These are phyloP conservation scores for Escovopsis sp. DNA, from an alignment of 2,329 filamentous ascomycete genomes.

Conservation along the genomic window DNA sequence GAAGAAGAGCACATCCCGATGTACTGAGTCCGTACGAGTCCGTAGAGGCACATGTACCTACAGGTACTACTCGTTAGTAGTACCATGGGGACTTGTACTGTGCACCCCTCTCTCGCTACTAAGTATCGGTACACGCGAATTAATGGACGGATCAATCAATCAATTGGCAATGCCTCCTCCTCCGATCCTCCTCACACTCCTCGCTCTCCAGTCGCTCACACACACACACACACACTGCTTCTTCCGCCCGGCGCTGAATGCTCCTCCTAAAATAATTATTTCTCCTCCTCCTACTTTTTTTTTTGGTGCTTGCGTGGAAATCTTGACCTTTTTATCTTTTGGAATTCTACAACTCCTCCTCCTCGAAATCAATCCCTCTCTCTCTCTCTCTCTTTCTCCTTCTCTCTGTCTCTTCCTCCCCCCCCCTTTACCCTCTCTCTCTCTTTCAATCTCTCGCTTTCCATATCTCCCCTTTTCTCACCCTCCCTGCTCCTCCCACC, in stretches of 20 bases:
- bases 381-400: background rate
- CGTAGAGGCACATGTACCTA: too few species aligned
- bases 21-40: too few species aligned
- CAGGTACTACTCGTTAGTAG: too few species aligned
- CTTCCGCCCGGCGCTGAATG: constrained; percentile 8
- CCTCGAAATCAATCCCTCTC: background rate
- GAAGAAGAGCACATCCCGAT: too few species aligned
- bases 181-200: too few species aligned
- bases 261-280: constrained; percentile 9
- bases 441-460: background rate
- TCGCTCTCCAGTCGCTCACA: constrained; percentile 12
- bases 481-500: too few species aligned
- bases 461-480: too few species aligned
- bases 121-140: too few species aligned
- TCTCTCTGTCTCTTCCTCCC: background rate
- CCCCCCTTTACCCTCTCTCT: background rate
- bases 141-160: too few species aligned
- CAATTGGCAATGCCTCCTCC: too few species aligned
- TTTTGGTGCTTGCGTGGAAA: constrained; percentile 4
- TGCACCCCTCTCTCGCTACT: too few species aligned
- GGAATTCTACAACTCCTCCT: background rate
- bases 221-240: constrained; percentile 8
- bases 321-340: constrained; percentile 4
- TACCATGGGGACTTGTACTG: too few species aligned
- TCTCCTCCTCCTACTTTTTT: constrained; percentile 4